phyloP scores from a whole-genome alignment of 192 early-diverging fungal species.

The Backusella tuberculispora region DNA sequence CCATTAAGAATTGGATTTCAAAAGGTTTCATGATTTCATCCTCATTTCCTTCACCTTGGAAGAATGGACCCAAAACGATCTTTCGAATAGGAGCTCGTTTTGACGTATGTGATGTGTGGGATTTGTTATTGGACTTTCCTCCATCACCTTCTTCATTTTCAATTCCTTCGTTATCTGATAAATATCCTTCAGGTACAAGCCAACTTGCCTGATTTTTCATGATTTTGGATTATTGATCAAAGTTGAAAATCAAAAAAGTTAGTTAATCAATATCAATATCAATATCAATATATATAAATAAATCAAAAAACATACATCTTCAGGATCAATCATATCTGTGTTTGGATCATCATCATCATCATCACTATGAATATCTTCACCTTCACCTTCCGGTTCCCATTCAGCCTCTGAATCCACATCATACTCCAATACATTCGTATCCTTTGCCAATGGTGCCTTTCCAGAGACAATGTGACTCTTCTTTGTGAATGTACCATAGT shows the following conservation, averaged over 20 bases:
- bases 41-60: slow-evolving; percentile 17
- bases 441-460: slow-evolving; percentile 65
- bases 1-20: slow-evolving; percentile 16
- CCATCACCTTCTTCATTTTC: slow-evolving; percentile 27
- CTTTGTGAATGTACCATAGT: slow-evolving; percentile 84
- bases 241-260: no score
- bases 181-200: slow-evolving; percentile 86
- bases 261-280: no score
- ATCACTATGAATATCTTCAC: slow-evolving; percentile 81
- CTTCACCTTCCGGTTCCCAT: slow-evolving; percentile 90
- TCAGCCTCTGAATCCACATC: slow-evolving; percentile 89
- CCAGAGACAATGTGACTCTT: slow-evolving; percentile 55
- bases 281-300: slow-evolving; percentile 6
- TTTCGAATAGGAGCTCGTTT: slow-evolving; percentile 7
- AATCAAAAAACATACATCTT: slow-evolving; percentile 30
- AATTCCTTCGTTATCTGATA: slow-evolving; percentile 77
- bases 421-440: slow-evolving; percentile 72
- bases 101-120: not conserved
- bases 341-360: slow-evolving; percentile 69
- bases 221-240: not conserved
- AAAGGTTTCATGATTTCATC: slow-evolving; percentile 24
- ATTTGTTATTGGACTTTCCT: slow-evolving; percentile 7
- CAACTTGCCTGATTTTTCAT: slow-evolving; percentile 61
- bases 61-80: slow-evolving; percentile 28
- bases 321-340: slow-evolving; percentile 31